These are phyloP conservation scores for Artemisia annua DNA, from an alignment of 129 eudicot species.

Conservation along the genomic window DNA sequence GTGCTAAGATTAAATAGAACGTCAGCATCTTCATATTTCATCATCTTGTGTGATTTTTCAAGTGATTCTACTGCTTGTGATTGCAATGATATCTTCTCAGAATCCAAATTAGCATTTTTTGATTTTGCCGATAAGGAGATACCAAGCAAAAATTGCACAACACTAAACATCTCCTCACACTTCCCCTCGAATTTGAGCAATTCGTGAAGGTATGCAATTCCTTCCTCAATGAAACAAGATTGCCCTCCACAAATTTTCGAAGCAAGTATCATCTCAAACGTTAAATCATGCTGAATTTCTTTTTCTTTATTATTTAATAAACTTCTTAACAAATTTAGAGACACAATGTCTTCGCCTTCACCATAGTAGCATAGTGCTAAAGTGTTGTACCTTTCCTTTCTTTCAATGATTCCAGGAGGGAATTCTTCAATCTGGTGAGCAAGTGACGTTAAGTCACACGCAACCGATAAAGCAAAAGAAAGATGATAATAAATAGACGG, in stretches of 20 bases:
- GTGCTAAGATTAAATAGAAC: conserved; percentile 63
- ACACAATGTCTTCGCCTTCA: conserved; percentile 58
- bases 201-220: conserved; percentile 41
- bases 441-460: conserved; percentile 53
- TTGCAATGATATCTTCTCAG: conserved; percentile 47
- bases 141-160: conserved; percentile 54
- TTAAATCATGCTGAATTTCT: conserved; percentile 33
- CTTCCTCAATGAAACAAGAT: conserved; percentile 51
- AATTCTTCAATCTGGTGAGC: conserved; percentile 70
- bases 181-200: conserved; percentile 27
- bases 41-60: conserved; percentile 47
- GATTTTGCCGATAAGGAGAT: conserved; percentile 62
- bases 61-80: conserved; percentile 59
- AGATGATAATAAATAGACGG: conserved; percentile 78
- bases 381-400: conserved; percentile 52
- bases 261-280: conserved; percentile 61
- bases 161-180: conserved; percentile 44
- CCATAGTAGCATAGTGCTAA: conserved; percentile 73
- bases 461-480: conserved; percentile 60
- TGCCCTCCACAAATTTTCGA: conserved; percentile 65
- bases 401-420: conserved; percentile 60
- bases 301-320: conserved; percentile 50
- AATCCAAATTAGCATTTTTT: conserved; percentile 53
- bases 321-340: conserved; percentile 67
- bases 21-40: conserved; percentile 39